Base-by-base conservation (phyloP, 2,329 filamentous ascomycete genomes). In the Aspergillus sp. region DNA sequence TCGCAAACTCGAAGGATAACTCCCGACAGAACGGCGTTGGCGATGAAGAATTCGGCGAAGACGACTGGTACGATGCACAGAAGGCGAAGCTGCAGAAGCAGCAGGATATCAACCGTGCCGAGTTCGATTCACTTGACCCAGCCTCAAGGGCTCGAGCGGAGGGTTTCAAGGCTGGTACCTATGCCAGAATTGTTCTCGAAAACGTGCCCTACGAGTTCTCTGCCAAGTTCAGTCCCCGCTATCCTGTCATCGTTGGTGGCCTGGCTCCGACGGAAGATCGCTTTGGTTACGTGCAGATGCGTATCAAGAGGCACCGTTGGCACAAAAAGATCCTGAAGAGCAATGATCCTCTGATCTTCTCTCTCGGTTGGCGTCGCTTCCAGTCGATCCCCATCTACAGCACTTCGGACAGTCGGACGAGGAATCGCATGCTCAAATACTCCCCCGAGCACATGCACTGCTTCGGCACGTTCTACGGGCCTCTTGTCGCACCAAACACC, bases 371-470 rank as follows among this genome's bases (percentile, higher is more conserved):
- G 93, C 80, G 93, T 43, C 80, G 93, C 50, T 98, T 98, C 75
- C 93, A 97, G 70, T 84, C 86, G 4, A 75, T 93, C 56, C 91
- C 91, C 12, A 82, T 96, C 49, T 98, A 96, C 79, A 93, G 86
- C 71, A 95, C 93, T 48, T 93, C 88, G 27, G 93, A 97, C 68
- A 94, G 87, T 51, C 82, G 93, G 57, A 94, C 88, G 28, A 80
- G 93, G 53, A 96, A 97, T 70, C 83, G 93, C 48, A 96, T 98
- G 91, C 79, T 98, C 52, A 98, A 98, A 69, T 98, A 98, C 69
- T 96, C 91, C 0, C 94, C 93, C 0, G 94, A 98, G 73, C 93
- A 98, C 64, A 97, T 96, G 89, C 93, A 97, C 72, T 98, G 94
- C 72, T 94, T 94, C 65, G 93, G 81, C 36, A 95, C 90, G 43